Evolutionary conservation across 352 stramenopile species (phyloP), one percentile per base, ranked within the genome.

Genomic region (Globisporangium spinosum): DNA sequence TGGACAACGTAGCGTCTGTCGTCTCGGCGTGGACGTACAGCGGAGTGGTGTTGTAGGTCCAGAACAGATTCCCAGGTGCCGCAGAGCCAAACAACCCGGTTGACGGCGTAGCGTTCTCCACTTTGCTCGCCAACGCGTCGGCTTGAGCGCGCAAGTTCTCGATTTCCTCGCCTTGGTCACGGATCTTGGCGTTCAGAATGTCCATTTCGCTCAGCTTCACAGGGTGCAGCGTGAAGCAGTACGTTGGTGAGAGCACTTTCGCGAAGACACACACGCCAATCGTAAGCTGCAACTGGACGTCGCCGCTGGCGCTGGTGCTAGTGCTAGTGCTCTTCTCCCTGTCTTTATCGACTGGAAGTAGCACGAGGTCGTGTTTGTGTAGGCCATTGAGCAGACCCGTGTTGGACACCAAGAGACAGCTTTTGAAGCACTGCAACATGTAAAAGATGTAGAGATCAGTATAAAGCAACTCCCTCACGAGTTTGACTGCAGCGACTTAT

Each of bases 161-260:
- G 22, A 69, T 57, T 23, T 63, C 63, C 38, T 69, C 63, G 27
- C 38, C 40, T 40, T 64, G 63, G 55, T 69, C 63, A 2, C 55
- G 38, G n/a, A 68, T 20, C 23, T 51, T 58, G 22, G 63, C 54
- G n/a, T 35, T 58, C 20, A 68, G 13, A 20, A 68, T 6, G 35
- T 63, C 63, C 54, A 62, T 35, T 10, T 62, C 63, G 20, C 53
- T 63, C 23, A 68, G 25, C n/a, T 32, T 17, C 20, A 68, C 63
- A 10, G 23, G 15, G 5, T 35, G 38, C 25, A 68, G 34, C 43
- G 29, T 17, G 13, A 63, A 62, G 1, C 27, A 34, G 63, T 68
- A 68, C 53, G 63, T 62, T 32, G 63, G 54, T 17, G 53, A 57
- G 23, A 68, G 15, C 35, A 68, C 63, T 22, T 62, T 68, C 23